Percentiles rank a stretch among this genome's conserved stretches.
phyloP scores from a whole-genome alignment of 495 filamentous ascomycete species.

The Xylaria intraflava region DNA sequence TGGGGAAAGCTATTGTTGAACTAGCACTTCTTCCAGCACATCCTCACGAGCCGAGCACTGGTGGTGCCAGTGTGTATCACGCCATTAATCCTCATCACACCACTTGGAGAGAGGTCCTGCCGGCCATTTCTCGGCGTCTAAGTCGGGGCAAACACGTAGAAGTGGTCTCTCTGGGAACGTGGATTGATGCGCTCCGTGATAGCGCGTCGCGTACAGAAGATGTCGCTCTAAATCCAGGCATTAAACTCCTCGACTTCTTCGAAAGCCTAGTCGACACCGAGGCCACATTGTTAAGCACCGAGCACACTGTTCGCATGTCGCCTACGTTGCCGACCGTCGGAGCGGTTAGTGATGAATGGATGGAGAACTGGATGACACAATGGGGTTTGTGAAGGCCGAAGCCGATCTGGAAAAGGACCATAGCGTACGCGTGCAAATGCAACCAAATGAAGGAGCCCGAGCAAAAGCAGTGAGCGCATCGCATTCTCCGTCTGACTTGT shows the following conservation, averaged over 20 bases:
- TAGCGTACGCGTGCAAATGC: no score
- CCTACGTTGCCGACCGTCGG: not conserved
- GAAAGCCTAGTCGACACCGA: not conserved
- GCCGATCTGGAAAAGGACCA: no score
- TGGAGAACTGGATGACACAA: conserved; percentile 7
- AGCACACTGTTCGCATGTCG: not conserved
- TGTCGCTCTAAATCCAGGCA: conserved; percentile 26
- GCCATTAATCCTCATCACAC: conserved; percentile 33
- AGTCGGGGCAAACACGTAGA: conserved; percentile 9
- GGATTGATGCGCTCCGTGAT: conserved; percentile 30
- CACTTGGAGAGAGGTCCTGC: conserved; percentile 28
- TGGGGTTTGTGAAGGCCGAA: conserved; percentile 6
- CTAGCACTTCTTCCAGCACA: conserved; percentile 14
- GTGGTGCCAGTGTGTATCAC: conserved; percentile 28
- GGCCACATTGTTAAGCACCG: not conserved
- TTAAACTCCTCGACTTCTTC: conserved; percentile 34
- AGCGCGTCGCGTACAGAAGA: conserved; percentile 24
- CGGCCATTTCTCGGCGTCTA: conserved; percentile 24
- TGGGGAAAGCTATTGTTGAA: conserved; percentile 29
- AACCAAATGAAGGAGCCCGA: no score
- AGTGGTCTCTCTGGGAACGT: conserved; percentile 29
- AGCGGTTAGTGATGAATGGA: not conserved
- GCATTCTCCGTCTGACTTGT: no score
- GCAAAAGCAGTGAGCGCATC: no score
- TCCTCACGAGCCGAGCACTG: not conserved